These are phyloP conservation scores for Epichloe gansuensis DNA, from an alignment of 2,329 filamentous ascomycete species.

Conservation along the genomic window DNA sequence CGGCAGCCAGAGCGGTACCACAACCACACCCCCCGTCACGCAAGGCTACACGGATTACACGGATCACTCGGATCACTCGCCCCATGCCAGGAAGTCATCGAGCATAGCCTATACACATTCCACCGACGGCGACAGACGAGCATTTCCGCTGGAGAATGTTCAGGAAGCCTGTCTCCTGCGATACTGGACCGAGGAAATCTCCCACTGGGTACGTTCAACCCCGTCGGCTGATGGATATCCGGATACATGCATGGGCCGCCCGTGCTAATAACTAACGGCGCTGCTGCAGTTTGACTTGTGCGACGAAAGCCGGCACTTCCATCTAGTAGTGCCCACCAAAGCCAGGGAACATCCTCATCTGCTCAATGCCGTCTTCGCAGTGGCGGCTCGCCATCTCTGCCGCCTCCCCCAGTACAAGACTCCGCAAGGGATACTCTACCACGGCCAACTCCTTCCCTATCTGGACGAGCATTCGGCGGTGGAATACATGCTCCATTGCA, in stretches of 20 bases:
- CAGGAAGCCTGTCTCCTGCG: slow-evolving; percentile 26
- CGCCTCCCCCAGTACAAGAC: slow-evolving; percentile 26
- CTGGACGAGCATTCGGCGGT: slow-evolving; percentile 25
- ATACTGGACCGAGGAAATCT: slow-evolving; percentile 27
- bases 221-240: neutral
- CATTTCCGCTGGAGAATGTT: slow-evolving; percentile 20
- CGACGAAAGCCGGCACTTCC: slow-evolving; percentile 27
- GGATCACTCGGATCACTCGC: neutral
- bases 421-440: slow-evolving; percentile 22
- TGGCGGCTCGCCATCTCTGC: slow-evolving; percentile 26
- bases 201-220: slow-evolving; percentile 22
- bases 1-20: neutral
- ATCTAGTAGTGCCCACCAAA: slow-evolving; percentile 23
- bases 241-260: neutral
- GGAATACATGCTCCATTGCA: slow-evolving; percentile 27
- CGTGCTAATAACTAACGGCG: neutral
- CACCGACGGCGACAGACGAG: slow-evolving; percentile 2
- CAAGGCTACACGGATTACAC: neutral
- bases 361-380: slow-evolving; percentile 27
- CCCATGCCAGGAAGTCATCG: neutral
- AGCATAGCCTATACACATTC: neutral
- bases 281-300: slow-evolving; percentile 24
- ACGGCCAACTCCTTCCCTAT: slow-evolving; percentile 23
- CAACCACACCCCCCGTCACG: neutral
- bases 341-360: slow-evolving; percentile 24